A percentile compares a stretch with the other conserved stretches of the same genome.
Evolutionary conservation across 768 basidiomycete species (phyloP).

Genomic region (Lenzites betulinus): DNA sequence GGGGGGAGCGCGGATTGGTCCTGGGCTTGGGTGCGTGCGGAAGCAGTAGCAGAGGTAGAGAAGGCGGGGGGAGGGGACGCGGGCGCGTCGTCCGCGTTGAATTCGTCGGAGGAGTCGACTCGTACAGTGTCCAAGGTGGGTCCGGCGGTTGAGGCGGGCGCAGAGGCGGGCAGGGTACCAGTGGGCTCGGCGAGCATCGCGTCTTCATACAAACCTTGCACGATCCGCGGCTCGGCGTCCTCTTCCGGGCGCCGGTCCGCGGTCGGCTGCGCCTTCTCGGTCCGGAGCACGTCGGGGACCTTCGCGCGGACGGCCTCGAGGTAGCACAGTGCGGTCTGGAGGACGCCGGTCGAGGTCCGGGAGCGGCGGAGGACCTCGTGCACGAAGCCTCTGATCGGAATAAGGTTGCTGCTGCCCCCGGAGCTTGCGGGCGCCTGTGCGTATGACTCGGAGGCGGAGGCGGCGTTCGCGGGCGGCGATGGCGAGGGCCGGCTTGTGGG

Average conservation of each 20-base stretch:
- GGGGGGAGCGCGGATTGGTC: constrained; percentile 24
- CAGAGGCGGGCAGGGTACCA: not conserved
- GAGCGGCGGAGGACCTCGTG: constrained; percentile 88
- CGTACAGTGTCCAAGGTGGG: constrained; percentile 17
- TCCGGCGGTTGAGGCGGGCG: not conserved
- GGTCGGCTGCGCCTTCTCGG: constrained; percentile 43
- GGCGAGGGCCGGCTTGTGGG: constrained; percentile 44
- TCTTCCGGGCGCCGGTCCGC: constrained; percentile 38
- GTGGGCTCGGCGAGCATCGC: not conserved
- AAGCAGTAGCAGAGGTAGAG: not conserved
- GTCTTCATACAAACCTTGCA: constrained; percentile 3
- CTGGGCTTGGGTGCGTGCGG: constrained; percentile 12
- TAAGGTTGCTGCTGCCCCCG: constrained; percentile 33
- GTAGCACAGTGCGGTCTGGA: constrained; percentile 89
- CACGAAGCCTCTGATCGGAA: constrained; percentile 77
- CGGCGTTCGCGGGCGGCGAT: constrained; percentile 29
- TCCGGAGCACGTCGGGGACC: constrained; percentile 59
- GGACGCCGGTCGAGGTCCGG: constrained; percentile 77
- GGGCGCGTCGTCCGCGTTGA: not conserved
- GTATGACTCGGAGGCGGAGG: constrained; percentile 32
- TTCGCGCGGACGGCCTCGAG: constrained; percentile 78
- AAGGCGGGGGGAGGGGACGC: not conserved
- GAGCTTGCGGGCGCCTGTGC: constrained; percentile 21
- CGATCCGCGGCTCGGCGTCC: constrained; percentile 11
- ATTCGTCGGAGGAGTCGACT: not conserved